phyloP scores from a whole-genome alignment of 2,329 filamentous ascomycete species.

The Phyllosticta paracitricarpa region DNA sequence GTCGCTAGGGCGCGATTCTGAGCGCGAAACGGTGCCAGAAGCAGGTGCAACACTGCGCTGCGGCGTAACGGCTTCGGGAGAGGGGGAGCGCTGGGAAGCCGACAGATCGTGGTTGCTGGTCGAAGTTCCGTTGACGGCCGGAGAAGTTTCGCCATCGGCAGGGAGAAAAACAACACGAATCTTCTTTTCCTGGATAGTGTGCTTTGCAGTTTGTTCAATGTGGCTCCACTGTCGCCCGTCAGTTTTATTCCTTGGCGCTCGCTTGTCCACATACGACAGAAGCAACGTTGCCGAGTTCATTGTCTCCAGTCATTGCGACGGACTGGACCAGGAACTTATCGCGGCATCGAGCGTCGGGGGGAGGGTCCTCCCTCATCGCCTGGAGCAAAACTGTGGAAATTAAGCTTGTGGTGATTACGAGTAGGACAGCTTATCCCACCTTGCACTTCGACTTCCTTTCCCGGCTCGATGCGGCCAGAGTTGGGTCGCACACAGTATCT shows the following conservation, averaged over 20 bases:
- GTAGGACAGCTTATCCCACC: constrained; percentile 42
- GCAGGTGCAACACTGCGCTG: constrained; percentile 27
- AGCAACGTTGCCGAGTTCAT: constrained; percentile 71
- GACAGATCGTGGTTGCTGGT: constrained; percentile 16
- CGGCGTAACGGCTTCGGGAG: constrained; percentile 40
- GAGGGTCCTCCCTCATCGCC: constrained; percentile 93
- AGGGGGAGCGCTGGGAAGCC: constrained; percentile 44
- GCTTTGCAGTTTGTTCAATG: constrained; percentile 65
- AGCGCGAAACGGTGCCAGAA: constrained; percentile 26
- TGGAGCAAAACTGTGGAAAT: constrained; percentile 68
- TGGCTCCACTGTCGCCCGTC: constrained; percentile 53
- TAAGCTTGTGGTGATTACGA: not conserved
- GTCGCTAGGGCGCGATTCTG: constrained; percentile 28
- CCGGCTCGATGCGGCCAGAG: constrained; percentile 88
- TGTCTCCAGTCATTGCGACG: constrained; percentile 69
- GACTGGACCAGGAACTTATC: constrained; percentile 98
- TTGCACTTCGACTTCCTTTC: constrained; percentile 82
- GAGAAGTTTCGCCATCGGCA: constrained; percentile 39
- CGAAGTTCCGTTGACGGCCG: constrained; percentile 24
- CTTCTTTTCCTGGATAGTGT: constrained; percentile 80
- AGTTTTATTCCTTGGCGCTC: constrained; percentile 7
- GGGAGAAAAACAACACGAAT: constrained; percentile 83
- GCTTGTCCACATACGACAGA: constrained; percentile 57
- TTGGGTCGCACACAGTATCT: constrained; percentile 98
- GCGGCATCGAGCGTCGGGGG: constrained; percentile 76